Conservation (phyloP, 345 rosid species). For the Abelmoschus esculentus region DNA sequence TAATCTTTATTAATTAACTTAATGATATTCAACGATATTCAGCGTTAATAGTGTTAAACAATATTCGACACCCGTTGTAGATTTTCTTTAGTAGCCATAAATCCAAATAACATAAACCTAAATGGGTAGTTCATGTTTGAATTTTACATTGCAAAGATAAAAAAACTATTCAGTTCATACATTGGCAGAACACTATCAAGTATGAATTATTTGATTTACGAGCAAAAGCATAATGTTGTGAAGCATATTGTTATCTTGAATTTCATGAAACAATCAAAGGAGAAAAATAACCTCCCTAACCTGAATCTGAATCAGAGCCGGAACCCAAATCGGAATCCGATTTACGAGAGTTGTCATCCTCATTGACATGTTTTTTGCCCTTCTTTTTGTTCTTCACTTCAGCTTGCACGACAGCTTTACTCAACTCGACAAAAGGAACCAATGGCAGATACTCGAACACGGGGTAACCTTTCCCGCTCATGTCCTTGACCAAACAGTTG, state of each 20-base stretch:
- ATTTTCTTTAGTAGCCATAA: background rate
- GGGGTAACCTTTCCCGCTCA: slow-evolving; percentile 53
- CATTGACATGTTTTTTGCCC: no score
- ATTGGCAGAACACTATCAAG: background rate
- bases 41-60: no score
- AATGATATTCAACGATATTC: no score
- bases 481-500: slow-evolving; percentile 33
- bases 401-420: no score
- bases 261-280: background rate
- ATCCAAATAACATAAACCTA: background rate
- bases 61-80: no score
- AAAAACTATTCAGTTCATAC: background rate
- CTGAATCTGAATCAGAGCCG: no score
- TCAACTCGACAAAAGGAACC: slow-evolving; percentile 44
- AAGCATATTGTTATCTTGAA: background rate
- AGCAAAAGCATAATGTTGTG: background rate
- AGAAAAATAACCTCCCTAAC: background rate
- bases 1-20: no score
- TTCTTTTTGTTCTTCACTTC: no score
- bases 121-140: background rate
- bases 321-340: no score
- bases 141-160: background rate
- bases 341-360: no score
- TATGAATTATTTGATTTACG: background rate
- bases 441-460: slow-evolving; percentile 46